Conservation (phyloP, 495 filamentous ascomycete species). For the Podospora sp. region DNA sequence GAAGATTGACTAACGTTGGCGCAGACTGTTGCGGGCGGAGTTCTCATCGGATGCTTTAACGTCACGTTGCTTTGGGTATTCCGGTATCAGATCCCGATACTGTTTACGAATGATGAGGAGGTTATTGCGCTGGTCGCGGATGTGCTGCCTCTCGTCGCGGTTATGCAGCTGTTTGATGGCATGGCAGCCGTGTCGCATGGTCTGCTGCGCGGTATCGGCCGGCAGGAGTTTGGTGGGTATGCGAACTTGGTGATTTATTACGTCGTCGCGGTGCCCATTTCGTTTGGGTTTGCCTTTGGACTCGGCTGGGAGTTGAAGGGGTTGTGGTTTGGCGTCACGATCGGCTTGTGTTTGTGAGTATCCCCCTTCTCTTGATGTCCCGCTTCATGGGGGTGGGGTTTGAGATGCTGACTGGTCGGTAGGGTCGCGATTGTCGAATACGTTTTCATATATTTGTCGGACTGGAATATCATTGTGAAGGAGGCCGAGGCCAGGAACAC, state of each 20-base stretch:
- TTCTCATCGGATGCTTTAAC: constrained; percentile 76
- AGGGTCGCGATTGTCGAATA: constrained; percentile 67
- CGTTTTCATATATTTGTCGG: constrained; percentile 63
- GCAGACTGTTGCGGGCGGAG: constrained; percentile 61
- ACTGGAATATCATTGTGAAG: constrained; percentile 73
- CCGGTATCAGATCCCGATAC: constrained; percentile 67
- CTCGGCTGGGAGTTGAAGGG: constrained; percentile 73
- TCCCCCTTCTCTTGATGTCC: neutral
- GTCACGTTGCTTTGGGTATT: constrained; percentile 64
- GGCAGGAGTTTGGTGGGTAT: constrained; percentile 87
- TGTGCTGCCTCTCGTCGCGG: constrained; percentile 75
- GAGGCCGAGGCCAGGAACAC: constrained; percentile 72
- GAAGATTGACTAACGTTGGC: constrained; percentile 18
- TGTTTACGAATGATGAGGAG: constrained; percentile 80
- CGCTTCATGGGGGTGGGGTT: neutral
- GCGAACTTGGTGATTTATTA: constrained; percentile 87
- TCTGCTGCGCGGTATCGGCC: constrained; percentile 77
- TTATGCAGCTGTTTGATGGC: constrained; percentile 88
- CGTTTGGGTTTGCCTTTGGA: constrained; percentile 72
- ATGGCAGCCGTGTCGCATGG: constrained; percentile 79
- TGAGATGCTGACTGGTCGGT: constrained; percentile 16
- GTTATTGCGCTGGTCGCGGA: constrained; percentile 74
- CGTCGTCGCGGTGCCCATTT: constrained; percentile 79
- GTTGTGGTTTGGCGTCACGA: constrained; percentile 79
- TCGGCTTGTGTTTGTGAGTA: constrained; percentile 64